Conservation (phyloP, 176 grass and related monocot species). For the Oropetium thomaeum region DNA sequence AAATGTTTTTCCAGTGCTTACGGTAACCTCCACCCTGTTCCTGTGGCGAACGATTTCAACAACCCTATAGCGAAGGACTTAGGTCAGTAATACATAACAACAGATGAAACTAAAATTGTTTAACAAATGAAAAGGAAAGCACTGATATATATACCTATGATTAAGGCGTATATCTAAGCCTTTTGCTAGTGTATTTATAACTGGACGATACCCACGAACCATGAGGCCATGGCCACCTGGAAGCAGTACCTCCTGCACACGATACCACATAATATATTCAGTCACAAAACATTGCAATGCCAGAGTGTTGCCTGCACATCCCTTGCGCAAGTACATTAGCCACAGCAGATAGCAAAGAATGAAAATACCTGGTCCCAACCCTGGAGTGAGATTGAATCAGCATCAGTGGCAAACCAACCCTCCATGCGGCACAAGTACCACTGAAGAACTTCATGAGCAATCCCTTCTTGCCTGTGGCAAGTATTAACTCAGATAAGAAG, state of each 20-base stretch:
- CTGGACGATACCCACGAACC: constrained; percentile 92
- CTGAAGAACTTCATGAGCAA: constrained; percentile 85
- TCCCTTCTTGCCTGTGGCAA: constrained; percentile 76
- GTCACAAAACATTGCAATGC: neutral
- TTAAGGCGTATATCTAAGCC: constrained; percentile 83
- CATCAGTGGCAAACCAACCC: constrained; percentile 98
- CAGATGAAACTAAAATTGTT: neutral
- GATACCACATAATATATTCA: constrained; percentile 4
- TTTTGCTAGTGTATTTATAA: constrained; percentile 95
- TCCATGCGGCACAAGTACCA: constrained; percentile 99
- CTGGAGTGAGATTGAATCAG: constrained; percentile 80
- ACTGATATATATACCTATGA: constrained; percentile 55
- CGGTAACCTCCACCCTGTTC: constrained; percentile 90
- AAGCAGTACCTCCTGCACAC: constrained; percentile 84
- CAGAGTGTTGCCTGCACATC: neutral
- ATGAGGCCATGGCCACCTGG: constrained; percentile 98
- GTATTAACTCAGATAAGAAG: constrained; percentile 17
- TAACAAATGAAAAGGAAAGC: neutral
- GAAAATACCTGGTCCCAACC: constrained; percentile 77
- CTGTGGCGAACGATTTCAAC: constrained; percentile 72
- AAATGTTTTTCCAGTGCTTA: constrained; percentile 83
- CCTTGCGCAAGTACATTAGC: neutral
- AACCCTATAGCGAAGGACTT: constrained; percentile 51
- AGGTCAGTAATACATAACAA: constrained; percentile 26
- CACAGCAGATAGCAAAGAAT: neutral